Conservation (phyloP, 192 early-diverging fungal species). For the Helicostylum pulchrum region DNA sequence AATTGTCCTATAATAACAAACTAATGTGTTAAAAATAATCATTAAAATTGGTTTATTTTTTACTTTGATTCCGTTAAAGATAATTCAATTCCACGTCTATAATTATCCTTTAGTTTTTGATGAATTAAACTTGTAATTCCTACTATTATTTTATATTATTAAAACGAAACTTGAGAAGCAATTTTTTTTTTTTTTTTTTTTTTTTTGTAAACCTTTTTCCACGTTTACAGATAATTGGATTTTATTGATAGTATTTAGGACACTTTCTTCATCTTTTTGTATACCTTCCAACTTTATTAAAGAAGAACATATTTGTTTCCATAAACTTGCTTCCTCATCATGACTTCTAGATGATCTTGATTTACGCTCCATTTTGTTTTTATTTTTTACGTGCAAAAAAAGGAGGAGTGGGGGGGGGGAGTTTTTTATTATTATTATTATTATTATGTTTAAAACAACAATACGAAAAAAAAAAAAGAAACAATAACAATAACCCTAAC, state of each 20-base stretch:
- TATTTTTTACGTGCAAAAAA: too few species aligned
- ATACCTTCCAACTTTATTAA: slow-evolving; percentile 31
- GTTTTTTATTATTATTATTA: too few species aligned
- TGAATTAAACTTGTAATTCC: not conserved
- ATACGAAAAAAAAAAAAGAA: too few species aligned
- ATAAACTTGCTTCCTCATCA: slow-evolving; percentile 24
- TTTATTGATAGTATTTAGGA: slow-evolving; percentile 22
- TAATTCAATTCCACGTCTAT: slow-evolving; percentile 6
- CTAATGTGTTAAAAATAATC: not conserved
- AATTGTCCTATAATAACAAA: slow-evolving; percentile 5
- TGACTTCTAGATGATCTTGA: slow-evolving; percentile 23
- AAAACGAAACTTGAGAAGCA: not conserved
- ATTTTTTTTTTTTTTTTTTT: not conserved
- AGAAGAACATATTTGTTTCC: slow-evolving; percentile 27
- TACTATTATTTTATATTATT: not conserved
- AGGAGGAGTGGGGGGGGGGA: too few species aligned
- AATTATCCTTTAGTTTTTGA: slow-evolving; percentile 9
- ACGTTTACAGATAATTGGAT: slow-evolving; percentile 17
- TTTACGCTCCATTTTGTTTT: slow-evolving; percentile 24
- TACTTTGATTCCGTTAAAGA: slow-evolving; percentile 3
- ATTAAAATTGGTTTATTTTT: not conserved
- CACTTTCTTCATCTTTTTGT: slow-evolving; percentile 21
- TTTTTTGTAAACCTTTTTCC: slow-evolving; percentile 14
- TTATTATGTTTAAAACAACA: too few species aligned
- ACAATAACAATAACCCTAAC: too few species aligned